These are phyloP conservation scores for Volutella citrinella DNA, from an alignment of 2,329 filamentous ascomycete genomes.

Conservation along the genomic window DNA sequence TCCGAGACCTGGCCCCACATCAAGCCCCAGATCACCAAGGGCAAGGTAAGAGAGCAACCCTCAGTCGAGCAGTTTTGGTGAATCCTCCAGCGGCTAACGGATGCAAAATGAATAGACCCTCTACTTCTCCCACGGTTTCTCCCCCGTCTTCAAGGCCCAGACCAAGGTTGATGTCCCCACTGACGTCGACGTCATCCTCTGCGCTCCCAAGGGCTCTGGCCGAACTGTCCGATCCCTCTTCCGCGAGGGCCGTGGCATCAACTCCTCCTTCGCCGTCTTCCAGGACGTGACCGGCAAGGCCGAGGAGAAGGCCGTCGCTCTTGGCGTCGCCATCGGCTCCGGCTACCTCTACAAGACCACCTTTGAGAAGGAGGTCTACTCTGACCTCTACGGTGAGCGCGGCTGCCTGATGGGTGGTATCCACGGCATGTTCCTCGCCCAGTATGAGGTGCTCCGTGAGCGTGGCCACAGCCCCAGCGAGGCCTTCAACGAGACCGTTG, in stretches of 20 bases:
- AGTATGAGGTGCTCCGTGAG: conserved; percentile 99
- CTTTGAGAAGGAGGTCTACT: conserved; percentile 99
- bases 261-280: conserved; percentile 97
- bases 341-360: conserved; percentile 99
- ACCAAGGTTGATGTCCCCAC: conserved; percentile 97
- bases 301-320: conserved; percentile 94
- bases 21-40: conserved; percentile 97
- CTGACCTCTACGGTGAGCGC: conserved; percentile 98
- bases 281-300: conserved; percentile 98
- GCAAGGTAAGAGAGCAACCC: conserved; percentile 69
- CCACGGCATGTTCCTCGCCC: conserved; percentile 99
- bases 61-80: too few species aligned
- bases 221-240: conserved; percentile 98
- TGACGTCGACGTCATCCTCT: conserved; percentile 98
- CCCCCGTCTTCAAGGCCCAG: conserved; percentile 98
- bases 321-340: conserved; percentile 94
- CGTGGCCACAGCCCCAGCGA: conserved; percentile 95
- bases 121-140: conserved; percentile 99
- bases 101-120: conserved; percentile 68
- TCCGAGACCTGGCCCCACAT: conserved; percentile 97
- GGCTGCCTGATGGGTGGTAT: conserved; percentile 99
- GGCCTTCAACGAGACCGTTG: conserved; percentile 99
- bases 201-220: conserved; percentile 98
- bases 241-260: conserved; percentile 99
- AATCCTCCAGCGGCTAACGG: too few species aligned